Evolutionary conservation across 345 rosid genomes (phyloP).

Genomic region (Dovyalis caffra): DNA sequence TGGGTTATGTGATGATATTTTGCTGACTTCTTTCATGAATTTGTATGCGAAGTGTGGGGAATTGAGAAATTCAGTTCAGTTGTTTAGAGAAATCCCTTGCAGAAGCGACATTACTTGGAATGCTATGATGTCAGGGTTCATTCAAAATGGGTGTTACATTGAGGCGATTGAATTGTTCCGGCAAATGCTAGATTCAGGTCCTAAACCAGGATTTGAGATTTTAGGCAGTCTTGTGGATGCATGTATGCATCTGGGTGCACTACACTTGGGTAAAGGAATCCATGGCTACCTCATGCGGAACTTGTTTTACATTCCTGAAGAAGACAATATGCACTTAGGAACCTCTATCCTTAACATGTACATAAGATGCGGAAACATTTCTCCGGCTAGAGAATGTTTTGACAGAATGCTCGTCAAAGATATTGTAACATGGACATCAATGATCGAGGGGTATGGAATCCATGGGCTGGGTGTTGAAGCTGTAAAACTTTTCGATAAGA

Average conservation of each 20-base stretch:
- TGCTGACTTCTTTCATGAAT: conserved; percentile 37
- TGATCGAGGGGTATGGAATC: conserved; percentile 43
- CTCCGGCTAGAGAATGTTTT: conserved; percentile 31
- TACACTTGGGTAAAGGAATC: conserved; percentile 31
- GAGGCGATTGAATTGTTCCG: conserved; percentile 34
- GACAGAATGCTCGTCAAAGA: conserved; percentile 31
- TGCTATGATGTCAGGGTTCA: conserved; percentile 36
- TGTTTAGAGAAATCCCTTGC: conserved; percentile 25
- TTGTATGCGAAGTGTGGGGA: conserved; percentile 42
- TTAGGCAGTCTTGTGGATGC: conserved; percentile 27
- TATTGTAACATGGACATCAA: conserved; percentile 31
- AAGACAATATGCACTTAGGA: conserved; percentile 5
- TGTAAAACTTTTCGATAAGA: conserved; percentile 21
- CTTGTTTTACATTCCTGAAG: conserved; percentile 9
- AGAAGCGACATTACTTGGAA: conserved; percentile 30
- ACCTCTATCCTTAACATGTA: conserved; percentile 39
- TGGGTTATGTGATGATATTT: conserved; percentile 29
- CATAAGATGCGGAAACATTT: conserved; percentile 32
- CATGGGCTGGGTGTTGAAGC: conserved; percentile 36
- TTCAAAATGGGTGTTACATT: conserved; percentile 22
- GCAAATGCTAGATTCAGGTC: conserved; percentile 23
- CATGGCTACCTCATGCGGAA: conserved; percentile 32
- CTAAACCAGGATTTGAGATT: conserved; percentile 25
- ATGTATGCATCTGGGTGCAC: conserved; percentile 27
- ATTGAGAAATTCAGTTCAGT: conserved; percentile 9